Evolutionary conservation across 139 green algal species (phyloP).

Genomic region (Tetratostichococcus sp.): DNA sequence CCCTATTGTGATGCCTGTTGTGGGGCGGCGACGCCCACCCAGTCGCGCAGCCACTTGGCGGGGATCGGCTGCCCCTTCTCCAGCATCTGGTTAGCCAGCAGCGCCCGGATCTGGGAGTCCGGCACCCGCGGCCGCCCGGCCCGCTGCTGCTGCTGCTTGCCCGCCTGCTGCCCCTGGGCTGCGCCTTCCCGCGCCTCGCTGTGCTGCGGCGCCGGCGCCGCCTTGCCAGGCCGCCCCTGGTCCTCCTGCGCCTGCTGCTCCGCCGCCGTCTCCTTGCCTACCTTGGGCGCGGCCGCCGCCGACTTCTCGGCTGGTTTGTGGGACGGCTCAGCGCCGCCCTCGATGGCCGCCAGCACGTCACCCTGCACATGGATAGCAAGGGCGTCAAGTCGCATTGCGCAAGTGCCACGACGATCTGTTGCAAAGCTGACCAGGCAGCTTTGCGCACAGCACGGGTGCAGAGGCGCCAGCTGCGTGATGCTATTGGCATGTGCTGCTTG

Average conservation of each 20-base stretch:
- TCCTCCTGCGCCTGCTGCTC: slow-evolving; percentile 7
- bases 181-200: slow-evolving; percentile 9
- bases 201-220: slow-evolving; percentile 4
- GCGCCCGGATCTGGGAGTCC: background rate
- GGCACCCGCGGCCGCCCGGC: background rate
- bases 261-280: background rate
- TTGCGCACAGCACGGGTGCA: too few species aligned
- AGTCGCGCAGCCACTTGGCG: background rate
- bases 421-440: too few species aligned
- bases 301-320: background rate
- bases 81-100: background rate
- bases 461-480: too few species aligned
- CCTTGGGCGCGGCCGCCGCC: background rate
- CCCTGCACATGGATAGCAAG: slow-evolving; percentile 2
- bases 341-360: slow-evolving; percentile 79
- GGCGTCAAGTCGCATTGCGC: too few species aligned
- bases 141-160: slow-evolving; percentile 13
- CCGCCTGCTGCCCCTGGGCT: slow-evolving; percentile 12
- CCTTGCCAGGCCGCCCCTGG: background rate
- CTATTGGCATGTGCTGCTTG: too few species aligned
- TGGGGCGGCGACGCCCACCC: background rate
- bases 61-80: background rate
- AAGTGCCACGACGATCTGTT: too few species aligned
- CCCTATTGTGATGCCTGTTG: background rate
- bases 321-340: slow-evolving; percentile 29